These are phyloP conservation scores for Tephrocybe rancida DNA, from an alignment of 768 basidiomycete species.

Conservation along the genomic window DNA sequence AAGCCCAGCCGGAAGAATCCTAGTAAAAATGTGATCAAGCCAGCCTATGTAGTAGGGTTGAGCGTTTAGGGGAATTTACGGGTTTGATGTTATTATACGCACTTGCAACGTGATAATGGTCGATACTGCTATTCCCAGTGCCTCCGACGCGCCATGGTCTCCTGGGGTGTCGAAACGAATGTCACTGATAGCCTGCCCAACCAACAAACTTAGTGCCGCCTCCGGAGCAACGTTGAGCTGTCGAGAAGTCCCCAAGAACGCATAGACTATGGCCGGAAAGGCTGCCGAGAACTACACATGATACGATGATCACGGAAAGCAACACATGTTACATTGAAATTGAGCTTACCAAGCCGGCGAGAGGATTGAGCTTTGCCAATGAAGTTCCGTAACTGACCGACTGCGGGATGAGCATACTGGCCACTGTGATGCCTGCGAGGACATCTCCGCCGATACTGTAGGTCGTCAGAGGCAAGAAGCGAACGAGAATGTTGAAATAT, in stretches of 20 bases:
- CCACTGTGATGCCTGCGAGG: conserved; percentile 85
- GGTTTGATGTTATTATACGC: conserved; percentile 15
- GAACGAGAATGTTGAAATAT: conserved; percentile 20
- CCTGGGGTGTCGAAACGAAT: conserved; percentile 53
- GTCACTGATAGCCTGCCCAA: conserved; percentile 85
- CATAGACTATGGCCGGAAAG: conserved; percentile 87
- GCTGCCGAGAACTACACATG: conserved; percentile 76
- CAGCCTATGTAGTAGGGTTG: conserved; percentile 55
- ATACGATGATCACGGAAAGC: background rate
- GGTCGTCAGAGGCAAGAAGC: background rate
- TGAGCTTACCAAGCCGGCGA: conserved; percentile 75
- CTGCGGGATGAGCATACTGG: conserved; percentile 82
- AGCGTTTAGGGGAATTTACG: background rate
- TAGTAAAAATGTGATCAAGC: conserved; percentile 81
- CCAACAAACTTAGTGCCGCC: conserved; percentile 82
- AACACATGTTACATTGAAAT: background rate
- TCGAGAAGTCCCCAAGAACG: conserved; percentile 83
- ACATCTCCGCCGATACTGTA: conserved; percentile 54
- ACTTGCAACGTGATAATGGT: conserved; percentile 88
- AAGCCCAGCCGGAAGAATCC: conserved; percentile 91
- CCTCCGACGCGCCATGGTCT: conserved; percentile 42
- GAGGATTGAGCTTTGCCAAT: conserved; percentile 81
- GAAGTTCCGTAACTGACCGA: conserved; percentile 92
- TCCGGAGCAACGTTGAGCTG: conserved; percentile 88
- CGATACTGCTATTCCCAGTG: conserved; percentile 65